Evolutionary conservation across 2,329 filamentous ascomycete species (phyloP), one percentile per base, ranked within the genome.

Genomic region (Paecilomyces variotii): DNA sequence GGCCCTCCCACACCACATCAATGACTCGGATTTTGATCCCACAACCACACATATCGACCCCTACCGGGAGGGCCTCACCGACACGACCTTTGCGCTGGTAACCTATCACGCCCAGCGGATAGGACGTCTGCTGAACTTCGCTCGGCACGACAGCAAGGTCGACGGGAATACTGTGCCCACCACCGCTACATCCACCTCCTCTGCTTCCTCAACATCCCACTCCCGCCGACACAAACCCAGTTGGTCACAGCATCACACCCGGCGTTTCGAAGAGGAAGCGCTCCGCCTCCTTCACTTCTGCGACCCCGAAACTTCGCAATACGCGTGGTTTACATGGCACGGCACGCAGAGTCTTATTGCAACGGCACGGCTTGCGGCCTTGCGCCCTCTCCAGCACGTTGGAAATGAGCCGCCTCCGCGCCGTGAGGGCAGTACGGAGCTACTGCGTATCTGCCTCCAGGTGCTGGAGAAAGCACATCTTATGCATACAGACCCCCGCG

Each of bases 291-390:
- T 68, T 7, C 60, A 64, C n/a, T 64, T 63, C 45, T 70, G 70
- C 52, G 68, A 72, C 50, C 69, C 69, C 2, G 64, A 69, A 7
- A 55, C 67, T 19, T 67, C 62, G 24, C 14, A 57, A 2, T 70
- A 68, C 53, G 68, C 69, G 3, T 72, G 70, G 70, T 68, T 69
- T 39, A 63, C 65, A 6, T 69, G 64, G 50, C 66, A 72, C 56
- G 61, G 62, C 25, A 60, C 68, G 0, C 68, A 68, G 6, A 64
- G 60, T 12, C 30, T 66, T 9, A 54, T 66, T 19, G 60, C 67
- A n/a, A 58, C 59, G 2, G 61, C 62, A 39, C 61, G 64, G 3
- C 60, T 70, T 11, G 34, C 34, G 57, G 64, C 25, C 56, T 59
- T 53, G 28, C 56, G 53, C 11, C 52, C 30, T 25, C 59, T 14